Conservation (phyloP, 148 eudicot species). For the Mesembryanthemum crystallinum region DNA sequence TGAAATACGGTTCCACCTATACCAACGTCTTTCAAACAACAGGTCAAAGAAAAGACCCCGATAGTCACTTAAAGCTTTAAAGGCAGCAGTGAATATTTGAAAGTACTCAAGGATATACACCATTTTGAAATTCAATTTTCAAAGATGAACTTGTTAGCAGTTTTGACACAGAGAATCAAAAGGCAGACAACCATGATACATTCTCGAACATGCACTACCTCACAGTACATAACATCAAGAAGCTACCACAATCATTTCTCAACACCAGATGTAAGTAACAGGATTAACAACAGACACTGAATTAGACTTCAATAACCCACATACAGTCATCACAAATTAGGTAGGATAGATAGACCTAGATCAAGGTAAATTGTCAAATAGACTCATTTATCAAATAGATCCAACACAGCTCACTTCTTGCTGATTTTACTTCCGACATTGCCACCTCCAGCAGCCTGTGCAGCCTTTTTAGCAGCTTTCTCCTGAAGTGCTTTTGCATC, state of each 20-base stretch:
- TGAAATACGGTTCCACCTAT: no score
- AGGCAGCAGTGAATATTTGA: no score
- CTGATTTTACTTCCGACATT: conserved; percentile 13
- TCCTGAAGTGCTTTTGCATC: conserved; percentile 37
- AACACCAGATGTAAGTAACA: neutral
- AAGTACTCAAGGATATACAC: no score
- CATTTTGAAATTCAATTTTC: no score
- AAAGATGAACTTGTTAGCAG: neutral
- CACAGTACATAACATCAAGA: conserved; percentile 2
- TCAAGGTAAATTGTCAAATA: neutral
- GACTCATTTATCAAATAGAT: neutral
- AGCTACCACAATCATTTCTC: conserved; percentile 6
- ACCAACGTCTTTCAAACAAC: no score
- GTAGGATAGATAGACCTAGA: neutral
- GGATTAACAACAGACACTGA: neutral
- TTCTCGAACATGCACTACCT: neutral
- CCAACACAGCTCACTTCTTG: conserved; percentile 25
- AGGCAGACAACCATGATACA: conserved; percentile 1
- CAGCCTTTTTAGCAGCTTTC: conserved; percentile 30
- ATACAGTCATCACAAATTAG: conserved; percentile 22
- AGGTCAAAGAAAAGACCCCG: no score
- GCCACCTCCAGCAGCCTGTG: conserved; percentile 17
- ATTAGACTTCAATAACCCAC: conserved; percentile 1
- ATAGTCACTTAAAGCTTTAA: no score
- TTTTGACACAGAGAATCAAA: neutral